Evolutionary conservation across 2,329 filamentous ascomycete genomes (phyloP), one percentile per base, ranked within the genome.

Genomic region (Xylariaceae sp.): DNA sequence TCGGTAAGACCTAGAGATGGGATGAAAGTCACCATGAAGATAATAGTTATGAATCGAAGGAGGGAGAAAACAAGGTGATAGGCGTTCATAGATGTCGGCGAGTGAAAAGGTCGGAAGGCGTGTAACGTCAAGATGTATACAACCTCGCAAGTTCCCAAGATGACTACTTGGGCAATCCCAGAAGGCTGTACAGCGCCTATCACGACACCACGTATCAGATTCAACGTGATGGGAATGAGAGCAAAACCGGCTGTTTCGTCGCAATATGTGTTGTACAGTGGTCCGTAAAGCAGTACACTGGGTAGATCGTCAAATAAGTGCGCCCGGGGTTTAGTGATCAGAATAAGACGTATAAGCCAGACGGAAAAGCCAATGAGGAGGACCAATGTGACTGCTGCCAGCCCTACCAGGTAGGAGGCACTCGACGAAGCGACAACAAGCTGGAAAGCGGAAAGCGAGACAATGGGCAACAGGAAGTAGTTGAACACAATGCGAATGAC

Each of bases 191-290:
- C 83, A 16, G 90, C 93, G 22, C 93, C 93, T 56, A 98, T 88
- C 17, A 90, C 88, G 53, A 97, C 83, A 46, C 90, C 92, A 25
- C 92, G 85, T 47, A 95, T 72, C 61, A 95, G 83, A 4, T 86
- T 95, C 48, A 97, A 74, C 25, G 94, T 72, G 14, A 95, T 82
- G 1, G 92, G 91, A 17, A 96, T 83, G 34, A 95, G 76, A 6
- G 92, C 90, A 65, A 95, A 98, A 0, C 88, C 83, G 6, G 92
- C 88, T 0, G 90, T 89, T 63, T 92, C 87, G 64, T 98, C 93
- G 20, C 88, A 93, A 65, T 95, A 97, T 0, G 93, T 98, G 68
- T 98, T 98, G 68, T 98, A 98, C 6, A 98, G 73, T 5, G 93
- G 89, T 0, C 93, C 93, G 58, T 95, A 97, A 1, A 89, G 77